Percentiles rank a stretch among this genome's conserved stretches.
Conservation (phyloP, 495 filamentous ascomycete species). For the Hypoxylon trugodes region DNA sequence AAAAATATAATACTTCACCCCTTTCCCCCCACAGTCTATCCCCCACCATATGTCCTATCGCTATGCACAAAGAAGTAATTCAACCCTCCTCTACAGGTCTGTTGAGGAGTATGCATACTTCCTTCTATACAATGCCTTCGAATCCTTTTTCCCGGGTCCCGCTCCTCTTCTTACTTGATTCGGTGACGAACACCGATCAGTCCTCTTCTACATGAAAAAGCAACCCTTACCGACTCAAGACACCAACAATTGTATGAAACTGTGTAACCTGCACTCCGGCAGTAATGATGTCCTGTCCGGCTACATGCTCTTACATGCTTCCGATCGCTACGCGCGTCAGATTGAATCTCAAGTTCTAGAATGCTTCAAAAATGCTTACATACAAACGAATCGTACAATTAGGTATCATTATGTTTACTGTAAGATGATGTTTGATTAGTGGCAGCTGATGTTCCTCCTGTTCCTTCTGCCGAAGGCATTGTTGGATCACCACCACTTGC, state of each 20-base stretch:
- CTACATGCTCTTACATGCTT: constrained; percentile 23
- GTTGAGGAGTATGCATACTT: constrained; percentile 15
- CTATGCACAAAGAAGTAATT: constrained; percentile 1
- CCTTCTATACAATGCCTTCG: constrained; percentile 18
- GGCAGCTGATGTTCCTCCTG: constrained; percentile 15
- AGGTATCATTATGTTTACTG: no score
- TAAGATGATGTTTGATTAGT: constrained; percentile 19
- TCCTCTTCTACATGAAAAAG: no score
- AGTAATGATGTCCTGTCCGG: constrained; percentile 18
- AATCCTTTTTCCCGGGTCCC: constrained; percentile 37
- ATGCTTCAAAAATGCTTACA: constrained; percentile 15
- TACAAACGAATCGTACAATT: no score
- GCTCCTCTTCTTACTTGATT: constrained; percentile 18
- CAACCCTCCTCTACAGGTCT: not conserved
- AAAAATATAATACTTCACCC: not conserved
- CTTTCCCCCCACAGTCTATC: constrained; percentile 12
- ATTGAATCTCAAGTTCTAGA: constrained; percentile 19
- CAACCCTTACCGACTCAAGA: constrained; percentile 18
- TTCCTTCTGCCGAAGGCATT: constrained; percentile 23
- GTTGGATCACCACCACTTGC: constrained; percentile 1
- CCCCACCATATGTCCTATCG: constrained; percentile 3
- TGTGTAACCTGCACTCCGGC: not conserved
- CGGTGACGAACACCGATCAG: constrained; percentile 16
- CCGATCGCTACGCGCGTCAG: constrained; percentile 22
- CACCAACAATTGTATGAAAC: constrained; percentile 24